Conservation (phyloP, 2,329 filamentous ascomycete species). For the Thielaviopsis populi region DNA sequence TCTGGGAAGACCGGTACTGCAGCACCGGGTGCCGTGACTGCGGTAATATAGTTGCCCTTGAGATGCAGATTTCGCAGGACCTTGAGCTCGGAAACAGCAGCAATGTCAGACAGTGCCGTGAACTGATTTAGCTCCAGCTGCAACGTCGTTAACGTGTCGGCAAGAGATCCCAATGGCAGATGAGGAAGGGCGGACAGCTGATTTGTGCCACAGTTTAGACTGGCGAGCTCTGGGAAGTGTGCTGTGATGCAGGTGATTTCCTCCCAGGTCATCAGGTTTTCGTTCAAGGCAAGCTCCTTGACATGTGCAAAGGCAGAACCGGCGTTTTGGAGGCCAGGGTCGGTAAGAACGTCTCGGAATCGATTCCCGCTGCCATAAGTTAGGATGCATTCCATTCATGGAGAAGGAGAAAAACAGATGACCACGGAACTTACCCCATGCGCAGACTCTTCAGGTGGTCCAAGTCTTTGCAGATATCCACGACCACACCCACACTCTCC, state of each 20-base stretch:
- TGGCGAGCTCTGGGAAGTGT: constrained; percentile 38
- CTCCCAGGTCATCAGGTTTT: constrained; percentile 51
- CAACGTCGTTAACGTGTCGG: constrained; percentile 42
- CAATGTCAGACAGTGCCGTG: constrained; percentile 40
- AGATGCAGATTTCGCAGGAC: constrained; percentile 49
- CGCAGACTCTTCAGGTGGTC: constrained; percentile 45
- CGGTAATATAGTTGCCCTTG: constrained; percentile 58
- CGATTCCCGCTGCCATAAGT: constrained; percentile 52
- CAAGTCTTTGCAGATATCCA: constrained; percentile 56
- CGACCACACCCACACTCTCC: constrained; percentile 48
- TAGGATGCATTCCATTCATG: not conserved
- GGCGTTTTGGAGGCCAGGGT: constrained; percentile 23
- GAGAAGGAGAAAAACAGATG: not conserved
- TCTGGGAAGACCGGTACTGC: constrained; percentile 35
- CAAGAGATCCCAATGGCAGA: constrained; percentile 27
- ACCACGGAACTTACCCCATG: constrained; percentile 7
- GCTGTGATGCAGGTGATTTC: constrained; percentile 41
- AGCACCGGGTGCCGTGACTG: constrained; percentile 22
- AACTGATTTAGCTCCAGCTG: constrained; percentile 62
- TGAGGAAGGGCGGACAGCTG: constrained; percentile 38
- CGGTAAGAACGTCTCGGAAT: constrained; percentile 33
- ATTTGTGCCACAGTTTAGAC: constrained; percentile 42
- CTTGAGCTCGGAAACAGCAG: constrained; percentile 35
- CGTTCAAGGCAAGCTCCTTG: constrained; percentile 48
- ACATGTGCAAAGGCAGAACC: constrained; percentile 34